Base-by-base conservation (phyloP, 805 yeast genomes). In the Suhomyces xylopsoci region DNA sequence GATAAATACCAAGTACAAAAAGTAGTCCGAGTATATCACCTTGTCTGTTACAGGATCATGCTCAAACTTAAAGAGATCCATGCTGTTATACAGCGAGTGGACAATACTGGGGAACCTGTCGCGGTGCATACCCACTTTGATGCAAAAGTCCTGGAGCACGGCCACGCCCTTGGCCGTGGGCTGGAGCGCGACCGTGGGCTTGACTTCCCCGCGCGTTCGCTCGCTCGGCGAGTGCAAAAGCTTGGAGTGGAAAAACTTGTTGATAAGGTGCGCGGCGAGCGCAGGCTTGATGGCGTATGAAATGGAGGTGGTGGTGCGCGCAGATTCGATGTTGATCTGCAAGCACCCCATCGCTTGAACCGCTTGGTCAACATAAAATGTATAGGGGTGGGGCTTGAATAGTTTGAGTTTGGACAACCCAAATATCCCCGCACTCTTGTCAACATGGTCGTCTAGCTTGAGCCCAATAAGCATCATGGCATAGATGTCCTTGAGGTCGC, bases 91-190 rank as follows among this genome's bases (percentile, higher is more conserved):
- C 28, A 65, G 68, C 0, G 91, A 81, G 3, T 62, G 61, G 20
- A 90, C 60, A n/a, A 87, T 75, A 0, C 64, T 61, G 0, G 85
- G 85, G 24, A 70, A 60, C 0, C 58, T 52, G 1, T 60, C 54
- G 14, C 67, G 66, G 45, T 69, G 74, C 47, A 84, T 65, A 0
- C 91, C 96, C 46, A 78, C 66, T 42, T 73, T 79, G 48, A 75
- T 71, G 55, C 87, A 83, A 64, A 85, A 90, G 15, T 76, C 71
- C 48, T 81, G 82, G 2, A 92, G 67, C 0, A 90, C 62, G 0
- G 90, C 84, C 7, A 90, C 83, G 1, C 97, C 98, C 62, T 93
- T 93, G 0, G 97, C 91, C 0, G 97, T 90, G 3, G 97, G 96
- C 63, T 93, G 97, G 26, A 90, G 63, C 2, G 73, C 54, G 0